Conservation (phyloP, 768 basidiomycete genomes). For the Xerocomus spinulosus region DNA sequence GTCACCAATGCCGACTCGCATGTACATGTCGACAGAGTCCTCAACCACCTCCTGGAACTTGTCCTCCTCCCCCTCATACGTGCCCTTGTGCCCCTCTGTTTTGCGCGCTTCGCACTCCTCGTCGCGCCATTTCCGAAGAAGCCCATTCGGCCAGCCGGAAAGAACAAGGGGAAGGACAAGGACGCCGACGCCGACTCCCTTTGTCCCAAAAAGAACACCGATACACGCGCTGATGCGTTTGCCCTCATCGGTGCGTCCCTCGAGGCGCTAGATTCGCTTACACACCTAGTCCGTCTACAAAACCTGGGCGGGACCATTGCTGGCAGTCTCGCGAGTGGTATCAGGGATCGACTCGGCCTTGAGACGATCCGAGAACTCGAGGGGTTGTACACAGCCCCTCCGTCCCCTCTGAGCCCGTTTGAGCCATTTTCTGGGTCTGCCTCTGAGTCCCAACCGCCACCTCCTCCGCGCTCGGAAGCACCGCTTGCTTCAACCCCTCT, state of each 20-base stretch:
- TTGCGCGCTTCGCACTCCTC: conserved; percentile 12
- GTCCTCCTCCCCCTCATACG: conserved; percentile 21
- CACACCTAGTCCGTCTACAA: neutral
- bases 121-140: conserved; percentile 1
- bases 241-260: conserved; percentile 22
- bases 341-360: conserved; percentile 25
- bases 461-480: neutral
- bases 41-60: conserved; percentile 17
- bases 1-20: neutral
- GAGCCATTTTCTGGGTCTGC: neutral
- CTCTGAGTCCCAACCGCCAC: neutral
- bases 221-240: conserved; percentile 21
- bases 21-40: conserved; percentile 7
- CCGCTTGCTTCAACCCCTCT: neutral
- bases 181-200: neutral
- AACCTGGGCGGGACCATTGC: neutral
- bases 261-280: conserved; percentile 15
- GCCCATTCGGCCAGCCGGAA: neutral
- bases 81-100: conserved; percentile 18
- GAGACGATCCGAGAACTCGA: conserved; percentile 28
- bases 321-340: neutral
- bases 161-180: conserved; percentile 6
- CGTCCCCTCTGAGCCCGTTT: neutral
- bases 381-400: conserved; percentile 10
- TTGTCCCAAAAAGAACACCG: conserved; percentile 1